Percentiles rank a stretch among this genome's conserved stretches.
phyloP scores from a whole-genome alignment of 1,284 basidiomycete genomes.

The Phaffia rhodozyma region DNA sequence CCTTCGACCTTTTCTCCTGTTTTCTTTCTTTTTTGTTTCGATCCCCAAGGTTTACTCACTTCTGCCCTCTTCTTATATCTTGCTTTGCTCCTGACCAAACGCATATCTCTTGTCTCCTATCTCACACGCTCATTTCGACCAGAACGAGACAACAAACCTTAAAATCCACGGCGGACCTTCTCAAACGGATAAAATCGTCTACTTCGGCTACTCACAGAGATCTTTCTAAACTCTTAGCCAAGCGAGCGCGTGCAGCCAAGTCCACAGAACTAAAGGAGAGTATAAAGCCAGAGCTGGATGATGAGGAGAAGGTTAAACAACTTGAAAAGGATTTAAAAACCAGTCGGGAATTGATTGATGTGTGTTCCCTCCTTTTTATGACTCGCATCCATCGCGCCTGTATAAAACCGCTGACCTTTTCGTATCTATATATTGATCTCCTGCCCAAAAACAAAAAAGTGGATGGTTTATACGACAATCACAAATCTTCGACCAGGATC shows the following conservation, averaged over 20 bases:
- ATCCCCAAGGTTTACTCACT: no score
- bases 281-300: not conserved
- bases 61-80: not conserved
- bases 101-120: not conserved
- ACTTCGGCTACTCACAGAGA: slow-evolving; percentile 6
- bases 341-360: not conserved
- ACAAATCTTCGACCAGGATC: slow-evolving; percentile 3
- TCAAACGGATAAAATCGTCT: slow-evolving; percentile 7
- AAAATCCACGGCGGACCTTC: not conserved
- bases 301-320: not conserved
- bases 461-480: not conserved
- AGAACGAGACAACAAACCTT: slow-evolving; percentile 2
- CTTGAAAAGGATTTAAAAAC: not conserved
- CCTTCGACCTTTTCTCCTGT: not conserved
- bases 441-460: not conserved
- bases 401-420: not conserved
- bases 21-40: not conserved
- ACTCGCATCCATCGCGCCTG: not conserved
- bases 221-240: not conserved
- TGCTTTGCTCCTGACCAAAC: no score
- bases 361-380: not conserved
- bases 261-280: not conserved
- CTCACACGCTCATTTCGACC: not conserved
- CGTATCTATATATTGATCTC: not conserved
- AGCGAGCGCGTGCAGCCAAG: not conserved